Evolutionary conservation across 257 asterid genomes (phyloP).

Genomic region (Marsdenia floribunda): DNA sequence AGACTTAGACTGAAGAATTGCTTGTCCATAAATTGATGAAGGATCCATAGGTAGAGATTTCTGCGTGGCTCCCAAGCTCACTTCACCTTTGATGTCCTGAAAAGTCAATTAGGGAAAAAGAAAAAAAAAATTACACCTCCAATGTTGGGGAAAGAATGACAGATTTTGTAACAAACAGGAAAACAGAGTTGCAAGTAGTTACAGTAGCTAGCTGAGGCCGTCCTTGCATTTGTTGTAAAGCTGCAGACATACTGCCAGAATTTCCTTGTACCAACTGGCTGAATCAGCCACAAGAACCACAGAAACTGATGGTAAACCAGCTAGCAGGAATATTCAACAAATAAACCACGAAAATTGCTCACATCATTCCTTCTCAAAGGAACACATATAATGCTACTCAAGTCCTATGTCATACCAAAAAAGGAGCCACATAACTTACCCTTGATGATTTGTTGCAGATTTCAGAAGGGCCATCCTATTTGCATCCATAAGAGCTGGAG

Average conservation of each 20-base stretch:
- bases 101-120: constrained; percentile 9
- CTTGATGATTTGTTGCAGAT: constrained; percentile 86
- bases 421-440: constrained; percentile 43
- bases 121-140: background rate
- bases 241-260: constrained; percentile 82
- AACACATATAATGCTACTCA: background rate
- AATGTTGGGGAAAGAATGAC: constrained; percentile 4
- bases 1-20: constrained; percentile 89
- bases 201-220: constrained; percentile 76
- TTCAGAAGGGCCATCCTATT: constrained; percentile 93
- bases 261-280: constrained; percentile 90
- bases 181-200: constrained; percentile 24
- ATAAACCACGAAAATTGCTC: background rate
- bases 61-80: constrained; percentile 58
- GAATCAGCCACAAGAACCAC: constrained; percentile 38
- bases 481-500: constrained; percentile 75
- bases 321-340: background rate
- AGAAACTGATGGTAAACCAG: background rate
- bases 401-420: background rate
- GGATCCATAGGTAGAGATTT: constrained; percentile 88
- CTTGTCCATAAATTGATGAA: constrained; percentile 87
- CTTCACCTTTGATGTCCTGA: constrained; percentile 82
- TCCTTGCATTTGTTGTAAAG: constrained; percentile 98
- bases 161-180: background rate
- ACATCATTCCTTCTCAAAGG: background rate